Percentiles rank a stretch among this genome's conserved stretches.
Conservation (phyloP, 768 basidiomycete species). For the button mushroom (Agaricus bisporus) region DNA sequence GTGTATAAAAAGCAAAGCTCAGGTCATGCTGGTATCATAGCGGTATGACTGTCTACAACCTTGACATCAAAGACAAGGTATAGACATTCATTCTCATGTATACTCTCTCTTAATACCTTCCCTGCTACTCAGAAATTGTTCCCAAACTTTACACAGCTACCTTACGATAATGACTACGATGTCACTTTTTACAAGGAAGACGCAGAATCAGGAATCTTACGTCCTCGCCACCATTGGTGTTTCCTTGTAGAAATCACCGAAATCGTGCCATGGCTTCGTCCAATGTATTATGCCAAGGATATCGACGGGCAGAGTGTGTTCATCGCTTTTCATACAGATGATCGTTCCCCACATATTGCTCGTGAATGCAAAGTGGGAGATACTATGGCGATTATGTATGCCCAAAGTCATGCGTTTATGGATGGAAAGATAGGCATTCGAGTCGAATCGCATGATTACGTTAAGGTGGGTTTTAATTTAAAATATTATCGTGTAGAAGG, state of each 20-base stretch:
- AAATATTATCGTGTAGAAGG: too few relatives aligned
- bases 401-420: slow-evolving; percentile 11
- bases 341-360: slow-evolving; percentile 6
- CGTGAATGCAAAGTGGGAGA: slow-evolving; percentile 9
- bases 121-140: slow-evolving; percentile 14
- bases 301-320: slow-evolving; percentile 1
- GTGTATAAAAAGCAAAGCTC: too few relatives aligned
- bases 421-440: slow-evolving; percentile 15
- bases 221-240: slow-evolving; percentile 16
- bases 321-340: slow-evolving; percentile 13
- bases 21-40: too few relatives aligned
- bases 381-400: slow-evolving; percentile 15
- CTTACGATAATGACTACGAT: slow-evolving; percentile 17
- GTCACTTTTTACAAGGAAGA: slow-evolving; percentile 13
- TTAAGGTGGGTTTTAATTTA: not conserved
- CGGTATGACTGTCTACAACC: not conserved
- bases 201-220: not conserved
- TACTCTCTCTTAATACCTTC: not conserved
- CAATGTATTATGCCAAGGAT: slow-evolving; percentile 12
- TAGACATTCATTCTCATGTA: not conserved
- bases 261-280: slow-evolving; percentile 8
- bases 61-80: slow-evolving; percentile 1
- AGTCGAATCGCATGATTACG: slow-evolving; percentile 4
- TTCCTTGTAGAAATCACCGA: slow-evolving; percentile 16
- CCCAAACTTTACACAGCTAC: slow-evolving; percentile 19